Percentiles rank a stretch among this genome's conserved stretches.
These are phyloP conservation scores for Aspergillus luchuensis DNA, from an alignment of 2,329 filamentous ascomycete genomes.

Conservation along the genomic window DNA sequence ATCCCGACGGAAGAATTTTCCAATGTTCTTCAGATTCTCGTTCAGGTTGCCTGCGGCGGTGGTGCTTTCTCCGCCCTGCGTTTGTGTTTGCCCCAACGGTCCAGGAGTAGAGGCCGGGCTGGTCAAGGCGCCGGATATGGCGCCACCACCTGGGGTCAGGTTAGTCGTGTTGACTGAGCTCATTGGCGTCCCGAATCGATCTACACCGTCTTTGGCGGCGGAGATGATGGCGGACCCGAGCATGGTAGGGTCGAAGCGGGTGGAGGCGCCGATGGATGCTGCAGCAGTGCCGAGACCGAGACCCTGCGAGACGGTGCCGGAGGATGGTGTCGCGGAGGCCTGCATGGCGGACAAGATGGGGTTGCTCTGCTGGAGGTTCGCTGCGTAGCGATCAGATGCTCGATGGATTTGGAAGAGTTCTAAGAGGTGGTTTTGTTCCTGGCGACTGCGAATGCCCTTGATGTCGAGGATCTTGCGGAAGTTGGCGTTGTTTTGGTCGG, in stretches of 20 bases:
- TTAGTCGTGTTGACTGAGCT: slow-evolving; percentile 30
- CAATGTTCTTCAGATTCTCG: slow-evolving; percentile 92
- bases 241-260: slow-evolving; percentile 76
- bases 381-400: slow-evolving; percentile 63
- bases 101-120: slow-evolving; percentile 23
- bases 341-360: slow-evolving; percentile 69
- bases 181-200: slow-evolving; percentile 70
- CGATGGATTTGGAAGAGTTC: slow-evolving; percentile 91
- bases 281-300: slow-evolving; percentile 49
- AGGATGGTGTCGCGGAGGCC: slow-evolving; percentile 28
- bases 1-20: slow-evolving; percentile 92
- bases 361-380: slow-evolving; percentile 68
- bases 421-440: slow-evolving; percentile 77
- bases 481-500: slow-evolving; percentile 87
- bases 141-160: slow-evolving; percentile 24
- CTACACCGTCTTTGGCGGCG: slow-evolving; percentile 80
- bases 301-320: slow-evolving; percentile 49
- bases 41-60: slow-evolving; percentile 71
- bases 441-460: slow-evolving; percentile 80
- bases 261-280: slow-evolving; percentile 47
- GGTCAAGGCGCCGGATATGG: slow-evolving; percentile 33
- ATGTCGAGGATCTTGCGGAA: slow-evolving; percentile 96
- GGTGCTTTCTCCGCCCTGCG: slow-evolving; percentile 27
- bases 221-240: slow-evolving; percentile 87
- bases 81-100: slow-evolving; percentile 27